Evolutionary conservation across 2,329 filamentous ascomycete genomes (phyloP).

Genomic region (Emmonsiellopsis sp.): DNA sequence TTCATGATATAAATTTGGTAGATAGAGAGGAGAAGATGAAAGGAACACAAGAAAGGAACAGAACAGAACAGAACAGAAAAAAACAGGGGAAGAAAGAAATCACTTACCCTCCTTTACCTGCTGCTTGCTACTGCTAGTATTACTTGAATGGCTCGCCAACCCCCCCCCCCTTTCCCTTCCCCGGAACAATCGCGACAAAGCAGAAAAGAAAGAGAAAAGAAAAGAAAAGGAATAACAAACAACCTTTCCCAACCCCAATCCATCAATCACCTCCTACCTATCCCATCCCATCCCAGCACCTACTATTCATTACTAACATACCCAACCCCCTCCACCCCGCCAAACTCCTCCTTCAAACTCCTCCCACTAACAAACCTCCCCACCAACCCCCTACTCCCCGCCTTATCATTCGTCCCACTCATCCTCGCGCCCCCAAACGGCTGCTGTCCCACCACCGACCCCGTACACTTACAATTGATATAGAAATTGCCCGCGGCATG

Average conservation of each 20-base stretch:
- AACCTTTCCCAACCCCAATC: neutral
- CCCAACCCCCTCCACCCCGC: conserved; percentile 49
- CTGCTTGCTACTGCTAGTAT: too few relatives aligned
- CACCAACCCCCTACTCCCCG: conserved; percentile 55
- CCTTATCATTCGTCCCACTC: conserved; percentile 65
- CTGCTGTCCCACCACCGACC: conserved; percentile 63
- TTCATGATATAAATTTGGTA: too few relatives aligned
- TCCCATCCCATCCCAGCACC: neutral
- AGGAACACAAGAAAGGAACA: too few relatives aligned
- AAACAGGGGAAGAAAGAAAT: too few relatives aligned
- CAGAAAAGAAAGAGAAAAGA: neutral
- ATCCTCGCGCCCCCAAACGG: conserved; percentile 60
- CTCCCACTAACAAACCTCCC: conserved; percentile 57
- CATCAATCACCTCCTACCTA: neutral
- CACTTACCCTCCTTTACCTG: too few relatives aligned
- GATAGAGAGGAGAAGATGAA: too few relatives aligned
- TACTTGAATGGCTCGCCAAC: too few relatives aligned
- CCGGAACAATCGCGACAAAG: too few relatives aligned
- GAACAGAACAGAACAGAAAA: too few relatives aligned
- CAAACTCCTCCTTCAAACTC: conserved; percentile 68
- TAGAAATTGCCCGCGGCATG: conserved; percentile 34
- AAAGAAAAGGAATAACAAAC: neutral
- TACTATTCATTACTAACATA: conserved; percentile 60
- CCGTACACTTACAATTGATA: conserved; percentile 47
- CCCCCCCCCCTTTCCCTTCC: too few relatives aligned